Percentiles rank a stretch among this genome's conserved stretches.
Evolutionary conservation across 805 yeast species (phyloP).

Genomic region (Myxozyma sirexii): DNA sequence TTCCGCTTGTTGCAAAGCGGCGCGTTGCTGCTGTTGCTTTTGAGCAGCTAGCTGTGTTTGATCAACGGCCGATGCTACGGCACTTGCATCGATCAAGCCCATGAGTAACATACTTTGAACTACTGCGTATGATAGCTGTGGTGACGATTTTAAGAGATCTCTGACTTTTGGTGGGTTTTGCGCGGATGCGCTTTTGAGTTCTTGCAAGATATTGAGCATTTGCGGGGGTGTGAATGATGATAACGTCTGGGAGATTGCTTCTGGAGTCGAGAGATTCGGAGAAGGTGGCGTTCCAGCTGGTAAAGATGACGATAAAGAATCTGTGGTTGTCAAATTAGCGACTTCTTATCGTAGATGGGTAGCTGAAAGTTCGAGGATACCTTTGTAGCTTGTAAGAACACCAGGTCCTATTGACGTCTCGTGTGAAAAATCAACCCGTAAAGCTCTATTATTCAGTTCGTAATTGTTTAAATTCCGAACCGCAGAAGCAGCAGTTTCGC

Average conservation of each 20-base stretch:
- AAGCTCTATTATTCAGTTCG: slow-evolving; percentile 66
- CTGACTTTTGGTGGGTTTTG: slow-evolving; percentile 61
- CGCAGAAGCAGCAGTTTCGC: slow-evolving; percentile 87
- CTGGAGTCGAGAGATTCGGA: slow-evolving; percentile 44
- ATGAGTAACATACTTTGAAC: slow-evolving; percentile 66
- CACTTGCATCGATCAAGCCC: slow-evolving; percentile 42
- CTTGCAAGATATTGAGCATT: slow-evolving; percentile 54
- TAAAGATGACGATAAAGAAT: slow-evolving; percentile 49
- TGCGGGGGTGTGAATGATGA: slow-evolving; percentile 51
- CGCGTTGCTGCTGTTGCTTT: slow-evolving; percentile 19
- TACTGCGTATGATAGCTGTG: slow-evolving; percentile 80
- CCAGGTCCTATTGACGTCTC: slow-evolving; percentile 47
- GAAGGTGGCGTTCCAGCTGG: slow-evolving; percentile 57
- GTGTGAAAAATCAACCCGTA: slow-evolving; percentile 75
- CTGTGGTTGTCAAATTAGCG: background rate
- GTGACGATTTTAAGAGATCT: slow-evolving; percentile 64
- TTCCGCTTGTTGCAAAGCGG: slow-evolving; percentile 12
- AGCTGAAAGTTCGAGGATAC: background rate
- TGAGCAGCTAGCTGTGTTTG: slow-evolving; percentile 24
- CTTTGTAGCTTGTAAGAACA: slow-evolving; percentile 8
- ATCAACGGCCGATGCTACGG: slow-evolving; percentile 37
- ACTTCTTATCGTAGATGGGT: slow-evolving; percentile 5
- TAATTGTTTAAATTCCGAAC: slow-evolving; percentile 84
- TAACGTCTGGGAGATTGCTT: slow-evolving; percentile 53
- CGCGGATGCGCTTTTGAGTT: slow-evolving; percentile 60